Evolutionary conservation across 768 basidiomycete genomes (phyloP).

Genomic region (Mycena olivaceomarginata): DNA sequence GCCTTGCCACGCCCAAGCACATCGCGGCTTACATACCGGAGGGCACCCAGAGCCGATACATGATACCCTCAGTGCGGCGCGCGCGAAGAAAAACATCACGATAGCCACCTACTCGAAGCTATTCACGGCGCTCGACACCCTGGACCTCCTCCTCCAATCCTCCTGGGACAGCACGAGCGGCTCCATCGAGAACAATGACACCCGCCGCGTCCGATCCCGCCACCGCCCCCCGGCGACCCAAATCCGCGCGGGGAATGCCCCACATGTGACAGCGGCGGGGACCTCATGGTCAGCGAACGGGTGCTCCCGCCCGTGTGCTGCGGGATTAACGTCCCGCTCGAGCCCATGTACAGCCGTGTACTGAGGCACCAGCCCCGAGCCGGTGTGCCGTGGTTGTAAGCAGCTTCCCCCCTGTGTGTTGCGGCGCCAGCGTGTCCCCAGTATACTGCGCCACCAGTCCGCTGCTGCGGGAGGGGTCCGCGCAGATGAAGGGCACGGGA

Average conservation of each 20-base stretch:
- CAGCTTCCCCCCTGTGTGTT: constrained; percentile 24
- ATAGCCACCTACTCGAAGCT: too few relatives aligned
- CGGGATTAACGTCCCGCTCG: neutral
- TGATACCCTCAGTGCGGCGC: too few relatives aligned
- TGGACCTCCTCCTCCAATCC: too few relatives aligned
- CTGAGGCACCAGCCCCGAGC: neutral
- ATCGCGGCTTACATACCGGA: constrained; percentile 76
- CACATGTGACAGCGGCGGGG: constrained; percentile 33
- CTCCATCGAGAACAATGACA: constrained; percentile 13
- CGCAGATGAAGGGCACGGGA: too few relatives aligned
- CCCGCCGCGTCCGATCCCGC: neutral
- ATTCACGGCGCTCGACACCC: too few relatives aligned
- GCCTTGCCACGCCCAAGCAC: constrained; percentile 2
- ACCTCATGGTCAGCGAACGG: neutral
- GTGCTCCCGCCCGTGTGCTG: neutral
- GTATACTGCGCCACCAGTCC: constrained; percentile 34
- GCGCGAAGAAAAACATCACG: too few relatives aligned
- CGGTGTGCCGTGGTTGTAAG: constrained; percentile 13
- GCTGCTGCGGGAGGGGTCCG: too few relatives aligned
- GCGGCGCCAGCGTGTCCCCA: constrained; percentile 28
- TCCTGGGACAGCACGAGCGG: neutral
- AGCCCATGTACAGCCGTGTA: constrained; percentile 12
- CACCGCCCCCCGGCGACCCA: neutral
- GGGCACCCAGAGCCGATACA: constrained; percentile 89
- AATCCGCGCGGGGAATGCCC: constrained; percentile 22